Conservation (phyloP, 768 basidiomycete species). For the Sarcodon aspratus region DNA sequence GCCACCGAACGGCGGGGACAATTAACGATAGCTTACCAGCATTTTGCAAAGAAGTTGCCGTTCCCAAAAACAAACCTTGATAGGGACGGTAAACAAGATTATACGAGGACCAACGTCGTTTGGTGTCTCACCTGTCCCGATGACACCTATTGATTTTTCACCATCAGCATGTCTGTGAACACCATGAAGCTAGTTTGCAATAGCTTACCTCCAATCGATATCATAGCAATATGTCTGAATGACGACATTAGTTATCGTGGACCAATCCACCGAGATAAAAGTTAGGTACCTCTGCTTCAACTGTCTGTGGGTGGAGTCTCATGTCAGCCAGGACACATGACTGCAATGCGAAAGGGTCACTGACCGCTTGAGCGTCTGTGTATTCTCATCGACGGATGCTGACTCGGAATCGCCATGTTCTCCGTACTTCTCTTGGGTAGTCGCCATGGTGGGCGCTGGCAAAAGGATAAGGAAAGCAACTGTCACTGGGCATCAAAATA, state of each 20-base stretch:
- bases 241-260: not conserved
- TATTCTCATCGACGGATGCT: not conserved
- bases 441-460: too few species aligned
- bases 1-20: too few species aligned
- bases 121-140: constrained; percentile 22
- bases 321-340: not conserved
- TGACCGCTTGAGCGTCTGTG: not conserved
- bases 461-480: too few species aligned
- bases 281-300: constrained; percentile 26
- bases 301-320: constrained; percentile 22
- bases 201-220: constrained; percentile 25
- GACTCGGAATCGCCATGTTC: not conserved
- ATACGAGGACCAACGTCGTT: too few species aligned
- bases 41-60: constrained; percentile 29
- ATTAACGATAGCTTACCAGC: constrained; percentile 5
- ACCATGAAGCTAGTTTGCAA: not conserved
- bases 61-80: constrained; percentile 30
- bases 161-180: not conserved
- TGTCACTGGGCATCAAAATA: too few species aligned
- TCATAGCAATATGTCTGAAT: constrained; percentile 76
- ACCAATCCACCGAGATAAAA: not conserved
- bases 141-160: constrained; percentile 20
- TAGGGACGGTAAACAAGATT: too few species aligned
- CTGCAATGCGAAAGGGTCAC: not conserved
- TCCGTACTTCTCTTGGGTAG: too few species aligned